These are phyloP conservation scores for Phytopythium mirpurense DNA, from an alignment of 352 stramenopile genomes.

Conservation along the genomic window DNA sequence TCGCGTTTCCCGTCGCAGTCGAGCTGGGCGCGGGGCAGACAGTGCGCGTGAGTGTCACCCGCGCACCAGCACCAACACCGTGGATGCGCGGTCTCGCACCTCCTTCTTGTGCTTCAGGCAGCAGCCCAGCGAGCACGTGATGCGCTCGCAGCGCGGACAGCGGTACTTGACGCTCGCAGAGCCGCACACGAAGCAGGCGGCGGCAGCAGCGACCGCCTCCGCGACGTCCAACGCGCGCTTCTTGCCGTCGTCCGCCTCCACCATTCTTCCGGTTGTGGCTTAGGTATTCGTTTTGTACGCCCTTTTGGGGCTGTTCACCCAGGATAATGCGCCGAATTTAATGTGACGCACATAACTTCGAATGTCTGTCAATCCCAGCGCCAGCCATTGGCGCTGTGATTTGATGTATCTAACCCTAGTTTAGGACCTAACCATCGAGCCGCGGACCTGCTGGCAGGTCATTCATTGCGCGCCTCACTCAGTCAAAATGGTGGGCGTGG, in stretches of 20 bases:
- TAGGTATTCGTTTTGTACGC: not conserved
- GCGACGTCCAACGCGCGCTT: slow-evolving; percentile 29
- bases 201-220: slow-evolving; percentile 8
- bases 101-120: slow-evolving; percentile 79
- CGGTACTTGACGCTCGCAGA: slow-evolving; percentile 72
- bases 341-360: not conserved
- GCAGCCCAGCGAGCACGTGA: slow-evolving; percentile 78
- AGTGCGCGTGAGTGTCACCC: not conserved
- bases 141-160: slow-evolving; percentile 76
- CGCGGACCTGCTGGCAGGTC: no score
- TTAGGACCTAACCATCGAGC: no score
- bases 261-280: slow-evolving; percentile 16
- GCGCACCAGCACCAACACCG: slow-evolving; percentile 2
- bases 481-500: slow-evolving; percentile 69
- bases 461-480: no score
- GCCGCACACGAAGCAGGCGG: slow-evolving; percentile 43
- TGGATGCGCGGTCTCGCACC: slow-evolving; percentile 15
- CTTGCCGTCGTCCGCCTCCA: slow-evolving; percentile 10
- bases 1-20: slow-evolving; percentile 79
- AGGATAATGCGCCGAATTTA: not conserved
- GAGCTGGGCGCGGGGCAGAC: slow-evolving; percentile 30
- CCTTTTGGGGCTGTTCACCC: not conserved
- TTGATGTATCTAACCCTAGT: not conserved
- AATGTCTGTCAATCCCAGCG: not conserved
- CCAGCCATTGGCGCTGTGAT: not conserved